Evolutionary conservation across 1,139 yeast species (phyloP).

Genomic region (Suzukiozyma palmioleophila): DNA sequence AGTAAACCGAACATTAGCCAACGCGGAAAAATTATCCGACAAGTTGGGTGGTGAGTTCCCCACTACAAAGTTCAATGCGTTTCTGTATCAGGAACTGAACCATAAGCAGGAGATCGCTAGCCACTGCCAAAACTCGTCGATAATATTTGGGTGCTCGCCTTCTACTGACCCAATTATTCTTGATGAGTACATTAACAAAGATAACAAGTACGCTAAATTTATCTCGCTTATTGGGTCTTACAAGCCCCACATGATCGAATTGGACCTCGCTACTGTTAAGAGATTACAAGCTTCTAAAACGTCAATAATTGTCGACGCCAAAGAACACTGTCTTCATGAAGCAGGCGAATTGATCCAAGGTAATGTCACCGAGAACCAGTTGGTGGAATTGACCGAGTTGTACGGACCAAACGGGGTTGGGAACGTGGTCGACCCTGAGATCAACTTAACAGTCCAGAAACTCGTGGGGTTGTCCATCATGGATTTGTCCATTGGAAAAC

Average conservation of each 20-base stretch:
- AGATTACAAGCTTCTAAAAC: conserved; percentile 18
- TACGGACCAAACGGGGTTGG: conserved; percentile 8
- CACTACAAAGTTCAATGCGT: conserved; percentile 16
- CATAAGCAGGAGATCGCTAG: conserved; percentile 11
- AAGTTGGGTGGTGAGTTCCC: conserved; percentile 23
- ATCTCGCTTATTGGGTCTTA: conserved; percentile 65
- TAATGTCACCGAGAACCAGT: conserved; percentile 25
- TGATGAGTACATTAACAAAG: conserved; percentile 26
- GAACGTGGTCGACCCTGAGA: conserved; percentile 7
- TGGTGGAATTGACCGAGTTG: conserved; percentile 45
- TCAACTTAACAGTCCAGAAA: conserved; percentile 41
- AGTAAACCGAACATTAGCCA: conserved; percentile 42
- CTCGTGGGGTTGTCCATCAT: conserved; percentile 59
- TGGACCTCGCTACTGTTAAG: conserved; percentile 43
- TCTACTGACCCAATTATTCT: conserved; percentile 46
- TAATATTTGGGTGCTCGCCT: conserved; percentile 60
- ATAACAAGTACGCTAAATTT: conserved; percentile 30
- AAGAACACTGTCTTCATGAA: conserved; percentile 51
- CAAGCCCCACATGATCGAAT: conserved; percentile 65
- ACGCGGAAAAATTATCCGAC: conserved; percentile 30
- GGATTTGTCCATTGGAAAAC: conserved; percentile 50
- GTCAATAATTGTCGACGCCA: conserved; percentile 56
- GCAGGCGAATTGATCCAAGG: conserved; percentile 62
- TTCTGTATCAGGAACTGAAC: conserved; percentile 16
- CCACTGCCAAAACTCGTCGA: conserved; percentile 26